Evolutionary conservation across 805 yeast genomes (phyloP), one percentile per base, ranked within the genome.

Genomic region (Torulaspora gathmanii): DNA sequence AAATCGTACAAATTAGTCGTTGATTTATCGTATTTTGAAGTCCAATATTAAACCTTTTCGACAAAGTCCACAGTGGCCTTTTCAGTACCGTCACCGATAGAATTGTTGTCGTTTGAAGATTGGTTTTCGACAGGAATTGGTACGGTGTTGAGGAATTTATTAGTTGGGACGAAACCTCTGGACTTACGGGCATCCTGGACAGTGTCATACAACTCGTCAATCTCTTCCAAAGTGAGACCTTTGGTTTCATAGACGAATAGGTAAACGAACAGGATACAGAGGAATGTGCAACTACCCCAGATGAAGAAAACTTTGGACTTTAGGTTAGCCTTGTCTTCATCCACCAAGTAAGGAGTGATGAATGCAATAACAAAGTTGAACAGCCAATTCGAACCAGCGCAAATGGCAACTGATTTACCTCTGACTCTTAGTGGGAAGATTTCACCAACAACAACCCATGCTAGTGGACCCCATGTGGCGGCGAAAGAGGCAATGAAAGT

Each of bases 161-260:
- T 47, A 7, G 52, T 34, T 30, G 54, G 54, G 25, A 51, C 49
- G 15, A 51, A 51, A 13, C 43, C 39, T 42, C 46, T 51, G 20
- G 54, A 51, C 16, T 44, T 33, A 19, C 54, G 50, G 5, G 54
- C 54, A 25, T 47, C 49, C 20, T 44, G 44, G 16, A 49, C 49
- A 23, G 47, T 44, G 22, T 44, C 47, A 19, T 33, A 74, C 70
- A 81, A 68, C 58, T 76, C 81, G 64, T 86, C 89, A 51, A 86
- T 86, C 68, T 86, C 88, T 69, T 86, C 95, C 64, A 87, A 75
- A 37, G 86, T 75, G 56, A 86, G 75, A 47, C 95, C 95, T 70
- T 79, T 80, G 43, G 95, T 86, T 68, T 85, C 91, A 57, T 80
- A 80, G 50, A 86, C 79, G 56, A 74, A 74, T 71, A 86, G 78